phyloP scores from a whole-genome alignment of 371 early-diverging fungal species.

The Circinella umbellata region DNA sequence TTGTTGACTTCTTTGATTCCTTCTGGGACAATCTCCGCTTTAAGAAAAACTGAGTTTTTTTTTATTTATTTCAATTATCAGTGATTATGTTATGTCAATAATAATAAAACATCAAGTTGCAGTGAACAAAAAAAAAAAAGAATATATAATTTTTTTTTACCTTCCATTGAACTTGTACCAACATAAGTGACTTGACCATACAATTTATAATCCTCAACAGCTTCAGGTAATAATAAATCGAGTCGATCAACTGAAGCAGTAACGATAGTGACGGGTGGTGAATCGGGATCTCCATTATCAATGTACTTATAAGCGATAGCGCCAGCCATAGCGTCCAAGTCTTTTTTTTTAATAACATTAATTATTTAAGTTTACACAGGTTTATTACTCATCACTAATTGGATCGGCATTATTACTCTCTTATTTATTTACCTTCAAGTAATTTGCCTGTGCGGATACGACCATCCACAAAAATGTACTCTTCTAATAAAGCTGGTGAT shows the following conservation, averaged over 20 bases:
- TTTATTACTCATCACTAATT: slow-evolving; percentile 1
- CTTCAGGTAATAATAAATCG: slow-evolving; percentile 73
- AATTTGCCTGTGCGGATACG: slow-evolving; percentile 68
- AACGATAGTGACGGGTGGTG: slow-evolving; percentile 77
- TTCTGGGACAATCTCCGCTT: slow-evolving; percentile 20
- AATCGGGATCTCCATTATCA: slow-evolving; percentile 46
- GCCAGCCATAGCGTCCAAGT: slow-evolving; percentile 86
- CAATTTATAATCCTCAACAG: slow-evolving; percentile 75
- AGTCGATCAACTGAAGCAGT: slow-evolving; percentile 90
- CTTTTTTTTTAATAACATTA: neutral
- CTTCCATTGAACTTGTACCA: slow-evolving; percentile 91
- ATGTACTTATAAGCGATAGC: slow-evolving; percentile 83
- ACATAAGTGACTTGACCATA: slow-evolving; percentile 85
- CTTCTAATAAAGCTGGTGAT: slow-evolving; percentile 75
- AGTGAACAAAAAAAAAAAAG: no score
- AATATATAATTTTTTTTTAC: slow-evolving; percentile 20
- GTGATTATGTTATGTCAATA: neutral
- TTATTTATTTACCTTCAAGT: slow-evolving; percentile 47
- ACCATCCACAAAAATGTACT: slow-evolving; percentile 81
- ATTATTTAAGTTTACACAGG: neutral
- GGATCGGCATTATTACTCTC: neutral
- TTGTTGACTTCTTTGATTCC: slow-evolving; percentile 1
- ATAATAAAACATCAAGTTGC: neutral
- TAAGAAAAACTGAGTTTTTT: slow-evolving; percentile 16
- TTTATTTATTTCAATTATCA: neutral